phyloP scores from a whole-genome alignment of 345 rosid genomes.

The Nephelium lappaceum region DNA sequence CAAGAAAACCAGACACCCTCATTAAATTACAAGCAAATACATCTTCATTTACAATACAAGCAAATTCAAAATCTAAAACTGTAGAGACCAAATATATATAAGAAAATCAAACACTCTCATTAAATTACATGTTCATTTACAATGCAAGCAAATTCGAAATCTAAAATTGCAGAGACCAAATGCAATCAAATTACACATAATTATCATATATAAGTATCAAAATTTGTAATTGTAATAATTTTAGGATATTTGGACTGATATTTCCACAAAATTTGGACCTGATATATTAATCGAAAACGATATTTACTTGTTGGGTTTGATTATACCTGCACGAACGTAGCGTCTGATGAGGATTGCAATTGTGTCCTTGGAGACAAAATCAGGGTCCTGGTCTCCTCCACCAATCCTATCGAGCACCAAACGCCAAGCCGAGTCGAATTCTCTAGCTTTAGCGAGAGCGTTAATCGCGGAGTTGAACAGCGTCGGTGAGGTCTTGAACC shows the following conservation, averaged over 20 bases:
- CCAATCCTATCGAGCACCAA: constrained; percentile 57
- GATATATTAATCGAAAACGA: background rate
- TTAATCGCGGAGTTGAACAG: constrained; percentile 55
- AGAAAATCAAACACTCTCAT: too few relatives aligned
- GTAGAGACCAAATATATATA: too few relatives aligned
- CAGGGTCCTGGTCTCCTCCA: constrained; percentile 24
- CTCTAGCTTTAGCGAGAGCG: constrained; percentile 64
- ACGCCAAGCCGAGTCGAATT: constrained; percentile 74
- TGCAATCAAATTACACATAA: too few relatives aligned
- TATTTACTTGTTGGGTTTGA: background rate
- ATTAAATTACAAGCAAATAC: background rate
- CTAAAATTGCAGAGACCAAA: background rate
- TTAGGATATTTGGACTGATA: background rate
- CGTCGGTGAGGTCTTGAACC: constrained; percentile 43
- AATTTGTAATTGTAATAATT: too few relatives aligned
- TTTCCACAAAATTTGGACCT: background rate
- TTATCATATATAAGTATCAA: too few relatives aligned
- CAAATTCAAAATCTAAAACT: too few relatives aligned
- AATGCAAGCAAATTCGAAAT: background rate
- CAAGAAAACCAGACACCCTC: background rate
- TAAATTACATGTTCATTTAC: too few relatives aligned
- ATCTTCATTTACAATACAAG: background rate
- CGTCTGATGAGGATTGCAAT: constrained; percentile 76
- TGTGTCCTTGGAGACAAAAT: constrained; percentile 64
- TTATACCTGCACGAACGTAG: constrained; percentile 76